These are phyloP conservation scores for Simplicillium sp. DNA, from an alignment of 2,329 filamentous ascomycete species.

Conservation along the genomic window DNA sequence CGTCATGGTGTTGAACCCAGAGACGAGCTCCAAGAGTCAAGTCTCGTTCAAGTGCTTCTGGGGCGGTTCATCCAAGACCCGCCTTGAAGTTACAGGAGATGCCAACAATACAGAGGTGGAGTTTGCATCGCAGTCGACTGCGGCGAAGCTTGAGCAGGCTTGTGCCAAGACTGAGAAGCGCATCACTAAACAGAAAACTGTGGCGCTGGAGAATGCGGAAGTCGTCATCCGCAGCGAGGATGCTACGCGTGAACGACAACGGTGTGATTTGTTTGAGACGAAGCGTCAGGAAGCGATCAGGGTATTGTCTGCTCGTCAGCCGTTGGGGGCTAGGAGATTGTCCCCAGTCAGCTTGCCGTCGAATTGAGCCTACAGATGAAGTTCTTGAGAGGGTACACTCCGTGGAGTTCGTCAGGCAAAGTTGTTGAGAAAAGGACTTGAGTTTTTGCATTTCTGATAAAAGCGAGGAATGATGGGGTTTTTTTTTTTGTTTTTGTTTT, in stretches of 20 bases:
- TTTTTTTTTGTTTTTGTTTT: too few relatives aligned
- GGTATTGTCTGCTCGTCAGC: conserved; percentile 22
- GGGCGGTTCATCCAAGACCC: conserved; percentile 40
- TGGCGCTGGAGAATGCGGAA: too few relatives aligned
- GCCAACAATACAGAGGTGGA: conserved; percentile 11
- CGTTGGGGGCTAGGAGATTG: conserved; percentile 14
- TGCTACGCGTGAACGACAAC: conserved; percentile 29
- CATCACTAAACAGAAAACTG: conserved; percentile 14
- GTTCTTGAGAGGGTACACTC: too few relatives aligned
- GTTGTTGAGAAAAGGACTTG: too few relatives aligned
- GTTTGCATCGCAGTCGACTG: conserved; percentile 27
- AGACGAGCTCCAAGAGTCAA: conserved; percentile 29
- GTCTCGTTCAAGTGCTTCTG: conserved; percentile 45
- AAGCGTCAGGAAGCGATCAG: conserved; percentile 35
- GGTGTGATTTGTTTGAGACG: conserved; percentile 39
- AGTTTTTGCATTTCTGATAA: too few relatives aligned
- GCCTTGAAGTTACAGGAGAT: conserved; percentile 15
- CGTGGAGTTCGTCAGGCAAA: too few relatives aligned
- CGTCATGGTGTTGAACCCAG: conserved; percentile 53
- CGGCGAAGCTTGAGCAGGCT: conserved; percentile 35
- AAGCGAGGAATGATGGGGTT: too few relatives aligned
- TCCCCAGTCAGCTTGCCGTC: conserved; percentile 19
- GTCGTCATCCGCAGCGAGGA: too few relatives aligned
- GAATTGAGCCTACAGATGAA: too few relatives aligned
- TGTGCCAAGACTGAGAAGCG: conserved; percentile 35